Evolutionary conservation across 1,284 basidiomycete genomes (phyloP), one percentile per base, ranked within the genome.

Genomic region (Bondarzewia mesenterica): DNA sequence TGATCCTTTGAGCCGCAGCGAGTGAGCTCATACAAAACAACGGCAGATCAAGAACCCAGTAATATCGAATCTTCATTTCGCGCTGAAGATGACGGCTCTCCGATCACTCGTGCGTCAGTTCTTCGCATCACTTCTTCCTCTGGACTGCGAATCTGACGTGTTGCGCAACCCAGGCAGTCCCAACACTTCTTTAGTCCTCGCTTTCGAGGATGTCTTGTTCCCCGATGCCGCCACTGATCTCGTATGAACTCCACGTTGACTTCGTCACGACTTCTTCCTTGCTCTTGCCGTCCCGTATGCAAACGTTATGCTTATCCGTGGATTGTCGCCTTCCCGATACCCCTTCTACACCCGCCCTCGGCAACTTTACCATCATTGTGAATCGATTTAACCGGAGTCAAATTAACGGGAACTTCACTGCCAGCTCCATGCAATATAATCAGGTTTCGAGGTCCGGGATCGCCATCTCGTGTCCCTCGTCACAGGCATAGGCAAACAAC

Each of bases 131-230:
- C 20, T 25, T 23, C 29, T 22, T 39, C 15, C 29, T 20, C 12
- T 26, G 35, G 15, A 22, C 42, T 43, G 20, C 12, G 7, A 12
- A 12, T 20, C 38, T 8, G 18, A 46, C n/a, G 5, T 20, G 10
- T 15, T 20, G 25, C 18, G 10, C 22, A 10, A 26, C 27, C 29
- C 51, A 57, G 54, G 47, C 16, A 43, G 50, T 10, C 43, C 22
- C 7, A 39, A 48, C 26, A 49, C 46, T 16, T 52, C 57, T 8
- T 50, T 69, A 48, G 55, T 52, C n/a, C 52, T 63, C 47, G 43
- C 59, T 52, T 68, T 71, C 56, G 71, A 73, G 52, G 51, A 57
- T 7, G 65, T 66, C 3, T 65, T 74, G 63, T 73, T 66, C 48
- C 71, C 69, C 3, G 40, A 25, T 7, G 46, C 43, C n/a, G 49